Evolutionary conservation across 2,329 filamentous ascomycete species (phyloP).

Genomic region (Neonectria punicea): DNA sequence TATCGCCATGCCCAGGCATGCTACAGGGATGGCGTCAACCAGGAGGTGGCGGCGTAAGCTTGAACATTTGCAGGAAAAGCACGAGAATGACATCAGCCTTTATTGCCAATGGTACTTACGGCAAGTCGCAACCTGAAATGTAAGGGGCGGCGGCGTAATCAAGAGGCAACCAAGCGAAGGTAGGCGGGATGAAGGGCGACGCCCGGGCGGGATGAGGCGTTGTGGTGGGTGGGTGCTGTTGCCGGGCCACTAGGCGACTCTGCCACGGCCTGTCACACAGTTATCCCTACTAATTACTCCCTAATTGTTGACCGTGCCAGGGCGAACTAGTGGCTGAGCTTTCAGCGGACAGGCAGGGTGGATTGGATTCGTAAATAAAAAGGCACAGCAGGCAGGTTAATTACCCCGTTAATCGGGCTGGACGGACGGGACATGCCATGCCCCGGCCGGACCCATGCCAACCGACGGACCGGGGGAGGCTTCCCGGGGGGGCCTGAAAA

Average conservation of each 20-base stretch:
- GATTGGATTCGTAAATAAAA: not conserved
- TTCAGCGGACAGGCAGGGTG: not conserved
- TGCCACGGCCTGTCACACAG: not conserved
- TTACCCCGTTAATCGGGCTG: not conserved
- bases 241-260: conserved; percentile 7
- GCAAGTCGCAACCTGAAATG: not conserved
- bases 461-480: not conserved
- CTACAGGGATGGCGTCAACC: not conserved
- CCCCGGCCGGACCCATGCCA: conserved; percentile 4
- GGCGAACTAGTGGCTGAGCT: not conserved
- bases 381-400: not conserved
- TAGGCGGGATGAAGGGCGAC: conserved; percentile 3
- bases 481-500: conserved; percentile 20
- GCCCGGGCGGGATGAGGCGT: conserved; percentile 13
- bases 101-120: not conserved
- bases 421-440: not conserved
- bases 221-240: conserved; percentile 1
- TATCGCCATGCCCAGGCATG: no score
- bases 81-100: no score
- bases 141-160: not conserved
- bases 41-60: not conserved
- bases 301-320: not conserved
- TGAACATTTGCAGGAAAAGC: not conserved
- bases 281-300: not conserved
- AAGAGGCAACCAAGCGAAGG: not conserved